Evolutionary conservation across 2,329 filamentous ascomycete species (phyloP).

Genomic region (Verticillium tricorpus): DNA sequence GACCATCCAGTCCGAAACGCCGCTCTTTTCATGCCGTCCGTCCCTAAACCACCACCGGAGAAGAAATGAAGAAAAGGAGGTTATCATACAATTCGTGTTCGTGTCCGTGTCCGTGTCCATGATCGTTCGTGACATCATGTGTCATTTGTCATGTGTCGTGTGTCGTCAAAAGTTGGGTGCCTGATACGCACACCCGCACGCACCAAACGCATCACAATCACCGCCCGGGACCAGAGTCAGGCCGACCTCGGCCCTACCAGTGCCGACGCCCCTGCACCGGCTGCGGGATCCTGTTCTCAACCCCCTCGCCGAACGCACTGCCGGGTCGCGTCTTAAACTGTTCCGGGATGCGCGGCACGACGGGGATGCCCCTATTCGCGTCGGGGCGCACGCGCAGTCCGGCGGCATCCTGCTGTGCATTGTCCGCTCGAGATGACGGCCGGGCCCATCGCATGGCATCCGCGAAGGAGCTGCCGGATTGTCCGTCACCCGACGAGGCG

Average conservation of each 20-base stretch:
- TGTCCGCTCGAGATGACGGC: slow-evolving; percentile 6
- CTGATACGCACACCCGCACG: background rate
- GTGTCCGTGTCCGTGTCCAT: background rate
- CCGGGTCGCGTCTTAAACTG: slow-evolving; percentile 25
- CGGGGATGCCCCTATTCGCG: slow-evolving; percentile 41
- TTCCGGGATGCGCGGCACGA: slow-evolving; percentile 37
- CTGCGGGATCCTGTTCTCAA: slow-evolving; percentile 2
- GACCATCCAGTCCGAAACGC: background rate
- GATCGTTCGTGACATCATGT: background rate
- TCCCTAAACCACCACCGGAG: background rate
- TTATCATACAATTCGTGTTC: background rate
- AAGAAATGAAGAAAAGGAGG: background rate
- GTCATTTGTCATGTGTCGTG: background rate
- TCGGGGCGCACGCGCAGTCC: slow-evolving; percentile 37
- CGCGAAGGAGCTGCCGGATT: background rate
- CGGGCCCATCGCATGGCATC: background rate
- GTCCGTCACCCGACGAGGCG: background rate
- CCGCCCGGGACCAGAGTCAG: background rate
- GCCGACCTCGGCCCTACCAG: background rate
- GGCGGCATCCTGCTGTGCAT: background rate
- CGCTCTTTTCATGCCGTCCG: background rate
- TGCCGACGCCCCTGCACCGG: background rate
- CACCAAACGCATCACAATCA: background rate
- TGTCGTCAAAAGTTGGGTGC: background rate
- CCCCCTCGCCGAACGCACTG: slow-evolving; percentile 2